phyloP scores from a whole-genome alignment of 805 yeast genomes.

The Candida peoriensis region DNA sequence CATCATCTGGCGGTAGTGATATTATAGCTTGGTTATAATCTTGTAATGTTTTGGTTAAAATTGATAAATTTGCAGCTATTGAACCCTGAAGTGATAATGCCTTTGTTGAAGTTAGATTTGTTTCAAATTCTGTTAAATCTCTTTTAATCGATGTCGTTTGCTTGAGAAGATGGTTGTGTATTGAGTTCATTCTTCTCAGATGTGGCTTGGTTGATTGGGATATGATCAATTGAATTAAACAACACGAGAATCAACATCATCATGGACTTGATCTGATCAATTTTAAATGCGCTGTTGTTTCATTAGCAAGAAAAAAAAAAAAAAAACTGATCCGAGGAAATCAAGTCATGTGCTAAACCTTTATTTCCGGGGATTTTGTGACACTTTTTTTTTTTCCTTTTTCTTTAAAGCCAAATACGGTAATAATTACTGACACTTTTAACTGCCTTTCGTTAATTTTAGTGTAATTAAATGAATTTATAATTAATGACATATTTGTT shows the following conservation, averaged over 20 bases:
- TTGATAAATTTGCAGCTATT: slow-evolving; percentile 73
- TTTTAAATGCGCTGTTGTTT: too few relatives aligned
- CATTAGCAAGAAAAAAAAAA: too few relatives aligned
- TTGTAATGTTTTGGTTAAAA: slow-evolving; percentile 69
- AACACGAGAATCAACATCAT: too few relatives aligned
- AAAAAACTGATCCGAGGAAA: background rate
- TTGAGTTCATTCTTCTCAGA: slow-evolving; percentile 50
- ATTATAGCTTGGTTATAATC: slow-evolving; percentile 61
- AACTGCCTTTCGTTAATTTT: too few relatives aligned
- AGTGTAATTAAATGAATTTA: too few relatives aligned
- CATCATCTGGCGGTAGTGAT: slow-evolving; percentile 52
- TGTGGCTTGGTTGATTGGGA: background rate
- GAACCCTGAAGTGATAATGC: slow-evolving; percentile 75
- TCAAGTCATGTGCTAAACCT: background rate
- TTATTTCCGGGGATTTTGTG: too few relatives aligned
- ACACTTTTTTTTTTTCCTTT: too few relatives aligned
- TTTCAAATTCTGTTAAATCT: slow-evolving; percentile 64
- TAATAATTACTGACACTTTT: too few relatives aligned
- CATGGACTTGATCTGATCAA: too few relatives aligned
- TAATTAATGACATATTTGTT: too few relatives aligned
- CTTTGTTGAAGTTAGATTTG: slow-evolving; percentile 57
- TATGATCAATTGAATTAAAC: too few relatives aligned
- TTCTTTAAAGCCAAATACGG: too few relatives aligned
- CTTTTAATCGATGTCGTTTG: slow-evolving; percentile 70
- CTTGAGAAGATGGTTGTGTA: slow-evolving; percentile 85